These are phyloP conservation scores for Cercophora scortea DNA, from an alignment of 495 filamentous ascomycete species.

Conservation along the genomic window DNA sequence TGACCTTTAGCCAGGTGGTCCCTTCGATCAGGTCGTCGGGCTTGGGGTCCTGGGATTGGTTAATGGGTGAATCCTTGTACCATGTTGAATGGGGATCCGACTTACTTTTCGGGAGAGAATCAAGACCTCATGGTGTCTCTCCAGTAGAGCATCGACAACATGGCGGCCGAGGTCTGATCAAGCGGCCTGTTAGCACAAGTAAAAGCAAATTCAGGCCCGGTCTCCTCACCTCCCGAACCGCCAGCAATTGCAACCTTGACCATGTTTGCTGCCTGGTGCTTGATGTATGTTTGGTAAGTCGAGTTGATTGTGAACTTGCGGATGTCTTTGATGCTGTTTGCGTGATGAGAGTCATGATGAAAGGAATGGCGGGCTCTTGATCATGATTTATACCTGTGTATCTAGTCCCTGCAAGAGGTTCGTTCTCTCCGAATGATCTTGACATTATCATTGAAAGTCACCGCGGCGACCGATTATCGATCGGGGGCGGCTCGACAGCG, in stretches of 20 bases:
- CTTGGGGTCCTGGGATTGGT: constrained; percentile 4
- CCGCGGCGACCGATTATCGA: no score
- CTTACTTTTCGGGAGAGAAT: constrained; percentile 32
- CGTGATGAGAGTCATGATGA: no score
- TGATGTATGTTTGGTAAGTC: no score
- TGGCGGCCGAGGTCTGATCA: constrained; percentile 47
- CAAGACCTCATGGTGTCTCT: constrained; percentile 44
- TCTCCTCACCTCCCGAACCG: constrained; percentile 39
- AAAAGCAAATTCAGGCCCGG: not conserved
- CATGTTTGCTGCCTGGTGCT: constrained; percentile 25
- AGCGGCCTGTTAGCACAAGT: not conserved
- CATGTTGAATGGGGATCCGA: not conserved
- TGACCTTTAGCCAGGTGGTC: constrained; percentile 28
- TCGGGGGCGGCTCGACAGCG: no score
- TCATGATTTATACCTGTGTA: no score
- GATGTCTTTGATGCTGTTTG: no score
- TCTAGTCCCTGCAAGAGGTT: no score
- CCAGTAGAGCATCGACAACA: constrained; percentile 45
- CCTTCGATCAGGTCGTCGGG: constrained; percentile 8
- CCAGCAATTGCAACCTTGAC: constrained; percentile 50
- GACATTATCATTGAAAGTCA: no score
- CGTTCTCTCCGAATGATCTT: no score
- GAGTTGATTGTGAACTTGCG: no score
- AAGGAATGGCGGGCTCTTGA: no score
- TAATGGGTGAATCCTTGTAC: not conserved